A percentile compares a stretch with the other conserved stretches of the same genome.
Conservation (phyloP, 2,329 filamentous ascomycete species). For the Bisporella sp. region DNA sequence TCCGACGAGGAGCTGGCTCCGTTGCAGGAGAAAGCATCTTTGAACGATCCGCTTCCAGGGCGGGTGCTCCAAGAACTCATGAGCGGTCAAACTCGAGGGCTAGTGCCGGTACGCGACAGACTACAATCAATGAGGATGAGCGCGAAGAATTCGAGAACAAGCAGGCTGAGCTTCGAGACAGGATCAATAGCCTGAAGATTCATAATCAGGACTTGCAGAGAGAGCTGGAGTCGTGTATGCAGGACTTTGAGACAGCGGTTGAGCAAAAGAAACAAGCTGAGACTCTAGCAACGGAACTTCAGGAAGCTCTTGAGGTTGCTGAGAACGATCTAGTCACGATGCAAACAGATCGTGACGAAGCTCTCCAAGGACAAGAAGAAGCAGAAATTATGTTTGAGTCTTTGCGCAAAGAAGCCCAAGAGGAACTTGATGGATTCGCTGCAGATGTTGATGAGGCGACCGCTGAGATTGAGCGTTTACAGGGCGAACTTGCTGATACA, state of each 20-base stretch:
- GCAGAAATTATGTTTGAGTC: conserved; percentile 54
- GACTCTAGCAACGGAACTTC: conserved; percentile 52
- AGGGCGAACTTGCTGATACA: conserved; percentile 65
- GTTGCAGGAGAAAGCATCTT: conserved; percentile 82
- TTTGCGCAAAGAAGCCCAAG: conserved; percentile 55
- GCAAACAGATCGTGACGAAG: conserved; percentile 81
- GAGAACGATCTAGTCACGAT: conserved; percentile 74
- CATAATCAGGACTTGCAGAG: conserved; percentile 84
- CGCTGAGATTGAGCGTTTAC: conserved; percentile 62
- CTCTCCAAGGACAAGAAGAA: conserved; percentile 56
- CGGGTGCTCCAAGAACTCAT: conserved; percentile 33
- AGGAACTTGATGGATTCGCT: conserved; percentile 60
- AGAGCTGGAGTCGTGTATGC: conserved; percentile 71
- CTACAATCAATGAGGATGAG: conserved; percentile 61
- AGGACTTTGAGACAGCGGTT: conserved; percentile 71
- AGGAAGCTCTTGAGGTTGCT: conserved; percentile 73
- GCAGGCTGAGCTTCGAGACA: conserved; percentile 77
- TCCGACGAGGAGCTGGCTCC: conserved; percentile 61
- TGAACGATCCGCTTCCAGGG: conserved; percentile 86
- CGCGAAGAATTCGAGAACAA: conserved; percentile 82
- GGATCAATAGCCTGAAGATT: conserved; percentile 77
- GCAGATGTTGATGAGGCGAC: conserved; percentile 66
- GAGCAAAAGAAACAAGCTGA: conserved; percentile 55
- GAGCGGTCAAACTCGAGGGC: conserved; percentile 70
- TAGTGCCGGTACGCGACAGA: conserved; percentile 29